Conservation (phyloP, 163 green algal genomes). For the Scenedesmus sp. region DNA sequence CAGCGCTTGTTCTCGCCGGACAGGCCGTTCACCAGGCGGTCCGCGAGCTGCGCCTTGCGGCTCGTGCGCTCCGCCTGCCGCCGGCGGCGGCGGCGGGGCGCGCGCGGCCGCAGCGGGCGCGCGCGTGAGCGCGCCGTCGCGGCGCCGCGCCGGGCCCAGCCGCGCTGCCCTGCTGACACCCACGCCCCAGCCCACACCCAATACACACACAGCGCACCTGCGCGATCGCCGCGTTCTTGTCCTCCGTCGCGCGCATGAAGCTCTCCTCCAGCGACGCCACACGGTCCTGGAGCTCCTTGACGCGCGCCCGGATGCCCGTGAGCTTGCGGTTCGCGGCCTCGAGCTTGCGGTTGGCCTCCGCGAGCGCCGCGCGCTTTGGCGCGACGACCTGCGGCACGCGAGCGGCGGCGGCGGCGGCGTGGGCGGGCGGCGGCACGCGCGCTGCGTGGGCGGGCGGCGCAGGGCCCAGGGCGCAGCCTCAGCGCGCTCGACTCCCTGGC, state of each 20-base stretch:
- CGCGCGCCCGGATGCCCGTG: constrained; percentile 78
- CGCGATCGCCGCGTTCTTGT: constrained; percentile 92
- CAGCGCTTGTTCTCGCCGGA: constrained; percentile 90
- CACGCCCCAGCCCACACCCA: not conserved
- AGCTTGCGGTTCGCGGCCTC: constrained; percentile 91
- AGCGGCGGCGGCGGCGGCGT: too few relatives aligned
- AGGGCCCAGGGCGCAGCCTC: too few relatives aligned
- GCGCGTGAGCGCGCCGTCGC: too few relatives aligned
- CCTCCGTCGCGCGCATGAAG: constrained; percentile 90
- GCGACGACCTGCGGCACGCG: constrained; percentile 80
- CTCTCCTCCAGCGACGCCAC: constrained; percentile 85
- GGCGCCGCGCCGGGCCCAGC: not conserved
- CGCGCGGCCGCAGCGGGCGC: too few relatives aligned
- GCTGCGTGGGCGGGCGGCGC: not conserved
- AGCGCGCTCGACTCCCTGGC: too few relatives aligned
- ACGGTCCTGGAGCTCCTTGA: constrained; percentile 88
- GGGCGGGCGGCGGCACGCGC: too few relatives aligned
- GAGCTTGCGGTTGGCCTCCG: constrained; percentile 89
- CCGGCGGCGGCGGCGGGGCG: too few relatives aligned
- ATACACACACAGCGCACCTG: constrained; percentile 44
- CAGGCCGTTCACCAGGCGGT: constrained; percentile 93
- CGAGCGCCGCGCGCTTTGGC: constrained; percentile 87
- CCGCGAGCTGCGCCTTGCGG: constrained; percentile 86
- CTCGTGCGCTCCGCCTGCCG: constrained; percentile 85
- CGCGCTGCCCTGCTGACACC: not conserved